Percentiles rank a stretch among this genome's conserved stretches.
phyloP scores from a whole-genome alignment of 2,329 filamentous ascomycete species.

The Neofusicoccum parvum region DNA sequence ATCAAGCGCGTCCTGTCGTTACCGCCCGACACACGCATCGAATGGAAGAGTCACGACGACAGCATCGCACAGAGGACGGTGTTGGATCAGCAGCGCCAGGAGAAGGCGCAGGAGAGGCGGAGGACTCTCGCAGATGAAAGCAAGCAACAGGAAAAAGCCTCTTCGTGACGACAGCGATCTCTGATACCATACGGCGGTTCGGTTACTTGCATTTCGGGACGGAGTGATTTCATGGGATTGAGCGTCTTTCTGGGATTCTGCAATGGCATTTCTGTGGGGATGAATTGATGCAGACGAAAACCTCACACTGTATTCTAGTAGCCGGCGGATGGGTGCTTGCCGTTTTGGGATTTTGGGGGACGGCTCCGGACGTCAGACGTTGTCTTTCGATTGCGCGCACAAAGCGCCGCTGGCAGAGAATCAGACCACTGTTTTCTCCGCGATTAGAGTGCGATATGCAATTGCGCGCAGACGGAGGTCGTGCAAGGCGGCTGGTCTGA shows the following conservation, averaged over 20 bases:
- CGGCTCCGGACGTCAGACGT: background rate
- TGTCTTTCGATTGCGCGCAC: slow-evolving; percentile 1
- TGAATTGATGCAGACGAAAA: slow-evolving; percentile 13
- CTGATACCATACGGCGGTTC: slow-evolving; percentile 21
- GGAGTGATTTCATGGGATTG: slow-evolving; percentile 22
- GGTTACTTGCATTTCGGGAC: slow-evolving; percentile 23
- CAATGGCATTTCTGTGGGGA: slow-evolving; percentile 20
- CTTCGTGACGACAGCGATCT: slow-evolving; percentile 23
- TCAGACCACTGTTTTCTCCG: slow-evolving; percentile 9
- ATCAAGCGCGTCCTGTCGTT: slow-evolving; percentile 89
- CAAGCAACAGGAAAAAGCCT: slow-evolving; percentile 32
- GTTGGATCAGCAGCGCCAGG: slow-evolving; percentile 87
- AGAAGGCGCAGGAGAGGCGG: slow-evolving; percentile 64
- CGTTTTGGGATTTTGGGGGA: slow-evolving; percentile 15
- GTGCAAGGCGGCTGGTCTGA: background rate
- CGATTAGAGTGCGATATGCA: slow-evolving; percentile 1
- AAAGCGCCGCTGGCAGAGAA: slow-evolving; percentile 5
- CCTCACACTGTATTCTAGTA: slow-evolving; percentile 23
- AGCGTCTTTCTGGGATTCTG: slow-evolving; percentile 19
- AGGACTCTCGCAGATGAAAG: slow-evolving; percentile 31
- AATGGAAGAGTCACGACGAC: slow-evolving; percentile 95
- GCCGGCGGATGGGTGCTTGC: slow-evolving; percentile 13
- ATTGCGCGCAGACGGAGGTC: background rate
- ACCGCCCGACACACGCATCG: slow-evolving; percentile 83
- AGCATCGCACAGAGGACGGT: slow-evolving; percentile 90